A percentile compares a stretch with the other conserved stretches of the same genome.
Evolutionary conservation across 352 stramenopile species (phyloP).

Genomic region (Phytopythium oedochilum): DNA sequence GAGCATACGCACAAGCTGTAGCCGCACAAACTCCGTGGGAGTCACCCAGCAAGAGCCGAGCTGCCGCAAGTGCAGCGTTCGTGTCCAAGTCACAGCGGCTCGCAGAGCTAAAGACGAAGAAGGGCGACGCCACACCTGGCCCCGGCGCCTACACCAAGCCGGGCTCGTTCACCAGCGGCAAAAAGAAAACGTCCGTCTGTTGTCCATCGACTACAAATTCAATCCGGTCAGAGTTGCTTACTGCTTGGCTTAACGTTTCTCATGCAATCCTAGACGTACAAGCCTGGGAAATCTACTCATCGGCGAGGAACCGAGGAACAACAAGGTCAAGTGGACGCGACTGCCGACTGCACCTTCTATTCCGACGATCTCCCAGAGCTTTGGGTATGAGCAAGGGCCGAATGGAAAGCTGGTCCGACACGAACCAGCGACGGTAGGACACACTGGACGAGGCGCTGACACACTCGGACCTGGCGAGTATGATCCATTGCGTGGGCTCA

Average conservation of each 20-base stretch:
- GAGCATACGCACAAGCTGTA: slow-evolving; percentile 27
- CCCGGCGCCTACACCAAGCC: slow-evolving; percentile 53
- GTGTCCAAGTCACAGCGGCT: slow-evolving; percentile 52
- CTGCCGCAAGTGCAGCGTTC: slow-evolving; percentile 29
- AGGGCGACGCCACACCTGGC: slow-evolving; percentile 37
- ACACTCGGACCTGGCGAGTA: slow-evolving; percentile 70
- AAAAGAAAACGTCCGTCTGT: slow-evolving; percentile 36
- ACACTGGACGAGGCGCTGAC: slow-evolving; percentile 51
- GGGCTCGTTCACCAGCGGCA: slow-evolving; percentile 33
- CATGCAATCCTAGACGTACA: slow-evolving; percentile 9
- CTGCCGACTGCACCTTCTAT: slow-evolving; percentile 73
- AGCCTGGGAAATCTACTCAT: slow-evolving; percentile 25
- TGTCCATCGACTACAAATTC: background rate
- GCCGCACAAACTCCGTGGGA: slow-evolving; percentile 46
- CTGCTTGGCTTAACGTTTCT: background rate
- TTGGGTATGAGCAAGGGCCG: slow-evolving; percentile 68
- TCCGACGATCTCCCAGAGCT: slow-evolving; percentile 65
- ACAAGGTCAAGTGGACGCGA: slow-evolving; percentile 61
- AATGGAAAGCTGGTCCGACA: slow-evolving; percentile 73
- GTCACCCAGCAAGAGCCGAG: slow-evolving; percentile 46
- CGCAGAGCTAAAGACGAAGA: slow-evolving; percentile 20
- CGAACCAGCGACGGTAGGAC: slow-evolving; percentile 43
- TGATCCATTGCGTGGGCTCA: slow-evolving; percentile 57
- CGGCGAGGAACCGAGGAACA: slow-evolving; percentile 23
- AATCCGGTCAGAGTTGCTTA: background rate